Evolutionary conservation across 2,329 filamentous ascomycete species (phyloP).

Genomic region (Nannizziopsis arthrosporioides): DNA sequence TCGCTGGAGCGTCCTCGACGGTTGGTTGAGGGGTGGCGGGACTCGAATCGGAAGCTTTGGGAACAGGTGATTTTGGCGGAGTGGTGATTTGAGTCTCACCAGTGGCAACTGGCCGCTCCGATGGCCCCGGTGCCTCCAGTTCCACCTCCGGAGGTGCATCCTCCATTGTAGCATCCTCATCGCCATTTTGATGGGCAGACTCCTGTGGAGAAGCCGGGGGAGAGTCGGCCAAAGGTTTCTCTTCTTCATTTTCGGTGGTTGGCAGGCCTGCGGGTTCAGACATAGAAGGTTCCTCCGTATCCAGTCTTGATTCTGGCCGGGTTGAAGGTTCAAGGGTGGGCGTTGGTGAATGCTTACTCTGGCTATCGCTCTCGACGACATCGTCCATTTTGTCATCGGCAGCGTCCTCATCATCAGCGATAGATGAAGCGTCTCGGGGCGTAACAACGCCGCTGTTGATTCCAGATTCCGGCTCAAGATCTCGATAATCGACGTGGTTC

Average conservation of each 20-base stretch:
- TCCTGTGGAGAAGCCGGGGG: slow-evolving; percentile 23
- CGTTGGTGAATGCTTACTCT: slow-evolving; percentile 23
- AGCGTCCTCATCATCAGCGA: slow-evolving; percentile 36
- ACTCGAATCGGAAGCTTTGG: slow-evolving; percentile 10
- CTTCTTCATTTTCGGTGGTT: slow-evolving; percentile 18
- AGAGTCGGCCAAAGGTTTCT: slow-evolving; percentile 22
- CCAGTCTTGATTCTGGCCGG: slow-evolving; percentile 15
- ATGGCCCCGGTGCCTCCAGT: background rate
- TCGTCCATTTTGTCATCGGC: slow-evolving; percentile 34
- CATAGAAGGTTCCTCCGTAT: slow-evolving; percentile 24
- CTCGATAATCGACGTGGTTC: slow-evolving; percentile 52
- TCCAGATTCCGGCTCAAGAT: slow-evolving; percentile 46
- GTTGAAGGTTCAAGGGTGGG: slow-evolving; percentile 22
- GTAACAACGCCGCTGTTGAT: slow-evolving; percentile 42
- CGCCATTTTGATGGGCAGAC: slow-evolving; percentile 23
- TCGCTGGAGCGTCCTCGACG: background rate
- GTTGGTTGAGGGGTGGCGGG: background rate
- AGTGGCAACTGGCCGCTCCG: slow-evolving; percentile 13
- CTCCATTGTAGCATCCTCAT: slow-evolving; percentile 29
- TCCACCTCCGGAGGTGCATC: slow-evolving; percentile 21
- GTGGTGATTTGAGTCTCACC: slow-evolving; percentile 17
- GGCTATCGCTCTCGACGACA: slow-evolving; percentile 26
- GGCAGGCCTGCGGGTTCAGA: slow-evolving; percentile 21
- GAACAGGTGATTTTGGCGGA: slow-evolving; percentile 19
- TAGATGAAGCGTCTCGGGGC: slow-evolving; percentile 33